Evolutionary conservation across 2,329 filamentous ascomycete species (phyloP).

Genomic region (Fulvia fulva): DNA sequence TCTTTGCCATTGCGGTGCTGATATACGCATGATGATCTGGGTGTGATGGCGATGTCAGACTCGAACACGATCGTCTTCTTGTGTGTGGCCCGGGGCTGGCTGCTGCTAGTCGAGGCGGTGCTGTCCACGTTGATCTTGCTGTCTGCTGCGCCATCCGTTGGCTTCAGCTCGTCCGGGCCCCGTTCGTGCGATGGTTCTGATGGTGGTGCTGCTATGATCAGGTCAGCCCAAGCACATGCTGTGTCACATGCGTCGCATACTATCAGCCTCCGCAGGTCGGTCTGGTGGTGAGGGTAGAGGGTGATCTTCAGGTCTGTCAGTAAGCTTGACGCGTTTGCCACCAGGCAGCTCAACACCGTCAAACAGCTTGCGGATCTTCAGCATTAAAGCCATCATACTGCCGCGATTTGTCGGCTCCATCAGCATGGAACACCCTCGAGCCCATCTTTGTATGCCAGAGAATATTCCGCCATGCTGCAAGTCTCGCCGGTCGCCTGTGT

Average conservation of each 20-base stretch:
- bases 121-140: not conserved
- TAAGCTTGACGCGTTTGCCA: not conserved
- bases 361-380: not conserved
- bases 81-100: not conserved
- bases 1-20: not conserved
- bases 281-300: not conserved
- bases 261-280: not conserved
- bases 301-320: not conserved
- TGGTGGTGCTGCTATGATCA: not conserved
- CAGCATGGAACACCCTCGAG: not conserved
- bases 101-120: not conserved
- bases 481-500: not conserved
- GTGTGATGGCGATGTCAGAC: not conserved
- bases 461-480: not conserved
- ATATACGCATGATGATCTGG: not conserved
- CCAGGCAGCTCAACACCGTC: not conserved
- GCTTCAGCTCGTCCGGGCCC: not conserved
- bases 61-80: not conserved
- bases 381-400: not conserved
- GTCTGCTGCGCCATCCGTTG: not conserved
- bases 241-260: not conserved
- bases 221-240: not conserved
- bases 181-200: not conserved
- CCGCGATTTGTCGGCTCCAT: not conserved
- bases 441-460: not conserved